A percentile compares a stretch with the other conserved stretches of the same genome.
Conservation (phyloP, 495 filamentous ascomycete genomes). For the Penicillium simplicissimum region DNA sequence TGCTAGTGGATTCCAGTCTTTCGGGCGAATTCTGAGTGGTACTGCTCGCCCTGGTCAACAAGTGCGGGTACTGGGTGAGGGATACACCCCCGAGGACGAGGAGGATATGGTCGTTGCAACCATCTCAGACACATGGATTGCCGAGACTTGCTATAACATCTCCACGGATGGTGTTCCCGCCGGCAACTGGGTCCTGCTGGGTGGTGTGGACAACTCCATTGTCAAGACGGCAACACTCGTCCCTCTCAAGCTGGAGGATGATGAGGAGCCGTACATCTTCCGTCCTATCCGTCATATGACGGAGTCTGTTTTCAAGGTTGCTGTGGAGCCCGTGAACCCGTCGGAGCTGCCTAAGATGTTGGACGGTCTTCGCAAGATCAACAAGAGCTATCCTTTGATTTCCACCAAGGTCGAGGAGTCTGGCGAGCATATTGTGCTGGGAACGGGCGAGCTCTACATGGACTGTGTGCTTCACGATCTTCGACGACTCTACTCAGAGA, state of each 20-base stretch:
- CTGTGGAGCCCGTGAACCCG: conserved; percentile 96
- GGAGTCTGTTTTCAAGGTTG: conserved; percentile 96
- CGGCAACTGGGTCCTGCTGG: conserved; percentile 89
- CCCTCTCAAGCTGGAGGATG: conserved; percentile 73
- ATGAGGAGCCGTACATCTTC: conserved; percentile 95
- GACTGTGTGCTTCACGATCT: conserved; percentile 97
- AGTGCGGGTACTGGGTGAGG: conserved; percentile 90
- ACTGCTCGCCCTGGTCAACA: conserved; percentile 79
- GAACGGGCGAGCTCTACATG: conserved; percentile 97
- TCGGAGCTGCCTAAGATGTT: conserved; percentile 99
- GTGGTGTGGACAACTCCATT: conserved; percentile 95
- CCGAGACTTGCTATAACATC: conserved; percentile 92
- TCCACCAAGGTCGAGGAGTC: conserved; percentile 98
- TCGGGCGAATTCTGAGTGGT: conserved; percentile 92
- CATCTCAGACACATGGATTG: conserved; percentile 85
- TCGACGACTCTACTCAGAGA: conserved; percentile 91
- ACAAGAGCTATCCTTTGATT: conserved; percentile 94
- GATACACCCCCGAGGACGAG: conserved; percentile 95
- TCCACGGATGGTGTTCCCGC: conserved; percentile 89
- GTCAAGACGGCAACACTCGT: conserved; percentile 97
- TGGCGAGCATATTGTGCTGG: conserved; percentile 93
- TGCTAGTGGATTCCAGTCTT: conserved; percentile 82
- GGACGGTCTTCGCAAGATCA: conserved; percentile 92
- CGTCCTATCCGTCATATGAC: conserved; percentile 91
- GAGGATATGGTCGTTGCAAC: conserved; percentile 96